Evolutionary conservation across 257 asterid genomes (phyloP).

Genomic region (Jacaranda copaia): DNA sequence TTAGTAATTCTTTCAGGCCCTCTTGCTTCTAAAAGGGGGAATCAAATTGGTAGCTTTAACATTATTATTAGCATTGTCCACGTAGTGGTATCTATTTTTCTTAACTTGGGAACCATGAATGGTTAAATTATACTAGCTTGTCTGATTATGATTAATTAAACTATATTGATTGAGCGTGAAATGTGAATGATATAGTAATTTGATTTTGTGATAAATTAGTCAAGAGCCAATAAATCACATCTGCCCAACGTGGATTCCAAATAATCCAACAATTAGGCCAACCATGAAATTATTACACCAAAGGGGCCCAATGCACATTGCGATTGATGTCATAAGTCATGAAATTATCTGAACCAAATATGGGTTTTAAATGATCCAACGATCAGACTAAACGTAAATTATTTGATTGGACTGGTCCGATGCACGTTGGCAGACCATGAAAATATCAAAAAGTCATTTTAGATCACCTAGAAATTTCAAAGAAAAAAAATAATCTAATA

Average conservation of each 20-base stretch:
- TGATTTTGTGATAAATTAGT: not conserved
- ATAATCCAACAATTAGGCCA: too few species aligned
- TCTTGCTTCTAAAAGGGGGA: constrained; percentile 14
- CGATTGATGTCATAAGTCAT: too few species aligned
- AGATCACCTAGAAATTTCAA: not conserved
- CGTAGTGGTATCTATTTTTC: not conserved
- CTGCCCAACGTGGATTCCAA: not conserved
- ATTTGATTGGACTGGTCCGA: not conserved
- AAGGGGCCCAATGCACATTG: too few species aligned
- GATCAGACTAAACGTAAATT: not conserved
- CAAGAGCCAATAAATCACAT: not conserved
- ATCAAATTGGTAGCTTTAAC: not conserved
- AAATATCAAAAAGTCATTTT: not conserved
- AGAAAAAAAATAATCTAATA: not conserved
- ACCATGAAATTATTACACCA: not conserved
- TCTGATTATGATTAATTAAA: not conserved
- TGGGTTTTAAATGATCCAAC: too few species aligned
- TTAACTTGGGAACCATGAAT: not conserved
- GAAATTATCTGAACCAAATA: too few species aligned
- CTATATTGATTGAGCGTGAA: not conserved
- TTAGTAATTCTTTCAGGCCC: not conserved
- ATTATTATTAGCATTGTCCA: too few species aligned
- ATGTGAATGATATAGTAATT: not conserved
- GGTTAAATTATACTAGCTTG: not conserved
- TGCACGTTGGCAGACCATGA: too few species aligned